Evolutionary conservation across 352 stramenopile species (phyloP), one percentile per base, ranked within the genome.

Genomic region (Blastocystis sp.): DNA sequence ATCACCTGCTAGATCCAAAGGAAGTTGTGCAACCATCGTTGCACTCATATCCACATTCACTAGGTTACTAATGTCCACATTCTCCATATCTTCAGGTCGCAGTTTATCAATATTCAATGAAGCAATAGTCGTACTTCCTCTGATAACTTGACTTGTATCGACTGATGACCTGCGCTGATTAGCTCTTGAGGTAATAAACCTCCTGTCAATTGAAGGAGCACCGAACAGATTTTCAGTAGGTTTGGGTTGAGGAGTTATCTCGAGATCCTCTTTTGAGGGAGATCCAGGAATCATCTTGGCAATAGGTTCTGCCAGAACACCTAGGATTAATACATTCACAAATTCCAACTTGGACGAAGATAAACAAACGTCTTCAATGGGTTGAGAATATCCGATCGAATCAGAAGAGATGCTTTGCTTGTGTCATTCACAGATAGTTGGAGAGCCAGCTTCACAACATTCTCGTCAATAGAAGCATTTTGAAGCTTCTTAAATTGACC

Each of bases 301-400:
- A 21, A 56, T 54, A 4, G 27, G 29, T 51, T 49, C 37, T 32
- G 27, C 11, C 19, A 56, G 32, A 49, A 49, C 29, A 35, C 65
- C 43, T 54, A 35, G 1, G 9, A 5, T 69, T 43, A 52, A 58
- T 5, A n/a, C 35, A 59, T 0, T 24, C 11, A 37, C 29, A 1
- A 0, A 51, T 7, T 0, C 21, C 12, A 2, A 83, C 43, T 49
- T 11, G 24, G 32, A 16, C 71, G 46, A 9, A 66, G 12, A 43
- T 67, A 83, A 5, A 83, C 71, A 43, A 51, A 83, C n/a, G 39
- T 66, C 54, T 83, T 83, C 71, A 66, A 24, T 11, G 71, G 71
- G 51, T 83, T 66, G 12, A 83, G 51, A 16, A 51, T 66, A 42
- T 66, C 71, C 12, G 46, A 57, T 35, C 51, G 46, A 49, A 83